phyloP scores from a whole-genome alignment of 139 green algal genomes.

The Asterochloris sp. region DNA sequence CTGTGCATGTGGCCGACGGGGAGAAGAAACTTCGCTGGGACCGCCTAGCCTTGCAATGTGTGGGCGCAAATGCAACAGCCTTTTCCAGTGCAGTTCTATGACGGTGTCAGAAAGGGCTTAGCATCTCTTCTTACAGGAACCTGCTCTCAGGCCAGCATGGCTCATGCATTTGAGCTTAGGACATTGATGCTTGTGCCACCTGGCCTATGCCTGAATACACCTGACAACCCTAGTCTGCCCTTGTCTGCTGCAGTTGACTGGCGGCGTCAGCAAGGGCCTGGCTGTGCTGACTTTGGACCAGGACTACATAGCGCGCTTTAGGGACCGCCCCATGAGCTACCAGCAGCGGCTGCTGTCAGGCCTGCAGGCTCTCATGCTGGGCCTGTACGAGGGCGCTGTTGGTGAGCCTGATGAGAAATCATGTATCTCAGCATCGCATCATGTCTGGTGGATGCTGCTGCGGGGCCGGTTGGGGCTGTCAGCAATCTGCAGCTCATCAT shows the following conservation, averaged over 20 bases:
- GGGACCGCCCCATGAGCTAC: constrained; percentile 11
- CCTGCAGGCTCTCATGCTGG: constrained; percentile 38
- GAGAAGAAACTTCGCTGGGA: too few relatives aligned
- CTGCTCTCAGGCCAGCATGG: too few relatives aligned
- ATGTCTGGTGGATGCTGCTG: not conserved
- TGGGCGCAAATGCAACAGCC: too few relatives aligned
- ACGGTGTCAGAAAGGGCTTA: too few relatives aligned
- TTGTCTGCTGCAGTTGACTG: constrained; percentile 21
- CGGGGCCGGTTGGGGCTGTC: not conserved
- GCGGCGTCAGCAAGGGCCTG: constrained; percentile 39
- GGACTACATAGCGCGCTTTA: constrained; percentile 50
- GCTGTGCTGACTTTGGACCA: constrained; percentile 52
- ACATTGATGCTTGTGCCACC: too few relatives aligned
- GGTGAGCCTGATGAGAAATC: not conserved
- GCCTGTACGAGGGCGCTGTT: constrained; percentile 46
- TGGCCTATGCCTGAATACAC: not conserved
- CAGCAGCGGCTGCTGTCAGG: constrained; percentile 27
- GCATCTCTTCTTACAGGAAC: too few relatives aligned
- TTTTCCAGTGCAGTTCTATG: too few relatives aligned
- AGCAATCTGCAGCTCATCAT: too few relatives aligned
- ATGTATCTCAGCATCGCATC: not conserved
- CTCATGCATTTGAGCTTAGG: too few relatives aligned
- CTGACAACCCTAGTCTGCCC: not conserved
- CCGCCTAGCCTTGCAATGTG: too few relatives aligned
- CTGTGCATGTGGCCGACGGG: too few relatives aligned